Evolutionary conservation across 2,329 filamentous ascomycete species (phyloP), one percentile per base, ranked within the genome.

Genomic region (Aspergillus sp.): DNA sequence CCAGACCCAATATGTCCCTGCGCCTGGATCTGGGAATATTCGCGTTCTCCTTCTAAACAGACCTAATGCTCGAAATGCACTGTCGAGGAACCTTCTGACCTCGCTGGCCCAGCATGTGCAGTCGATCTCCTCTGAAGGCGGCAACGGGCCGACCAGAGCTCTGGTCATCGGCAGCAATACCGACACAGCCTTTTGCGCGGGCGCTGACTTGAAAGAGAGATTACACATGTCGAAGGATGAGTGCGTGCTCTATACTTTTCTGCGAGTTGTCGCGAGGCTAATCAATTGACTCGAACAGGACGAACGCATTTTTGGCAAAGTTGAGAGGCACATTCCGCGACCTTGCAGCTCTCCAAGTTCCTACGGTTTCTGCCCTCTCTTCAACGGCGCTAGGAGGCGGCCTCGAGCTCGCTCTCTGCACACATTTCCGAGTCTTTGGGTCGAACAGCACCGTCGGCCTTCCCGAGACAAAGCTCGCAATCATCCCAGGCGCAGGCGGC

Each of bases 401-500:
- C 47, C 87, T 99, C 63, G 95, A 99, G 77, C 85, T 99, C 53
- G 93, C 92, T 2, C 86, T 99, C 6, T 87, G 89, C 65, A 96
- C 93, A 1, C 87, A 95, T 75, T 86, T 99, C 75, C 91, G 95
- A 64, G 88, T 99, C 52, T 88, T 98, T 64, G 84, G 87, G 33
- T 91, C 90, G 40, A 89, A 87, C 34, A 89, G 91, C 15, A 79
- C 82, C 22, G 86, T 99, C 54, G 93, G 87, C 0, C 85, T 98
- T 5, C 95, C 95, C 1, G 95, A 99, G 74, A 98, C 95, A 1
- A 84, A 93, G 2, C 83, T 99, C 2, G 95, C 89, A 56, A 99
- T 99, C 72, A 89, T 99, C 63, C 95, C 95, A 3, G 95, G 95
- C 58, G 95, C 93, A 2, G 95, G 95, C 44, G 95, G 93, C 59